Conservation (phyloP, 495 filamentous ascomycete genomes). For the Chlorociboria aeruginascens region DNA sequence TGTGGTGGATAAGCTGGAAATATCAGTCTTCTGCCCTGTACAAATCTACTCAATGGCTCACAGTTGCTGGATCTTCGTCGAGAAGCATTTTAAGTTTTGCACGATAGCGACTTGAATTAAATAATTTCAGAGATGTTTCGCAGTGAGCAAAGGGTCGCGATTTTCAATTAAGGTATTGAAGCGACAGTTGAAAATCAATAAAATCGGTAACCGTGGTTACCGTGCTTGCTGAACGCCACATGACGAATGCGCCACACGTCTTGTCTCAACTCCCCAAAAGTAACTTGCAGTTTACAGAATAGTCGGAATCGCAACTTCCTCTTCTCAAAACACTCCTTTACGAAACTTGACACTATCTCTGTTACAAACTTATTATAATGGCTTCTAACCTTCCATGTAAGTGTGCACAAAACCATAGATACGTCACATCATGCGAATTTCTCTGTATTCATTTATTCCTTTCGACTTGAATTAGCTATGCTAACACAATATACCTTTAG, state of each 20-base stretch:
- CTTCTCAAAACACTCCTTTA: neutral
- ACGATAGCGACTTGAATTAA: neutral
- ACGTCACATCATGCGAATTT: constrained; percentile 16
- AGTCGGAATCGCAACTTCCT: constrained; percentile 11
- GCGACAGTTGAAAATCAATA: too few relatives aligned
- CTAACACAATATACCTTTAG: constrained; percentile 34
- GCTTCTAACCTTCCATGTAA: constrained; percentile 60
- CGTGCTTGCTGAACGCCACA: constrained; percentile 7
- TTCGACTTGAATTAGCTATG: constrained; percentile 15
- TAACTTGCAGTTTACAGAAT: neutral
- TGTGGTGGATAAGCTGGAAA: constrained; percentile 72
- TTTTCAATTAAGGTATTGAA: too few relatives aligned
- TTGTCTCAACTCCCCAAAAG: neutral
- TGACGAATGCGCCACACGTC: neutral
- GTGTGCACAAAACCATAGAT: constrained; percentile 22
- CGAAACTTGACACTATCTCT: too few relatives aligned
- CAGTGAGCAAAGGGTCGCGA: too few relatives aligned
- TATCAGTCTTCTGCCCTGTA: constrained; percentile 9
- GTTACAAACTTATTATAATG: constrained; percentile 25
- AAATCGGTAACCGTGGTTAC: too few relatives aligned
- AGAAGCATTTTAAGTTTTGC: constrained; percentile 61
- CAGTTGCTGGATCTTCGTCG: constrained; percentile 85
- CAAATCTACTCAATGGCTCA: constrained; percentile 29
- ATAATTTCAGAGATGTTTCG: too few relatives aligned
- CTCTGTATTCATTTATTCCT: constrained; percentile 14